Conservation (phyloP, 768 basidiomycete species). For the Mycena kentingensis region DNA sequence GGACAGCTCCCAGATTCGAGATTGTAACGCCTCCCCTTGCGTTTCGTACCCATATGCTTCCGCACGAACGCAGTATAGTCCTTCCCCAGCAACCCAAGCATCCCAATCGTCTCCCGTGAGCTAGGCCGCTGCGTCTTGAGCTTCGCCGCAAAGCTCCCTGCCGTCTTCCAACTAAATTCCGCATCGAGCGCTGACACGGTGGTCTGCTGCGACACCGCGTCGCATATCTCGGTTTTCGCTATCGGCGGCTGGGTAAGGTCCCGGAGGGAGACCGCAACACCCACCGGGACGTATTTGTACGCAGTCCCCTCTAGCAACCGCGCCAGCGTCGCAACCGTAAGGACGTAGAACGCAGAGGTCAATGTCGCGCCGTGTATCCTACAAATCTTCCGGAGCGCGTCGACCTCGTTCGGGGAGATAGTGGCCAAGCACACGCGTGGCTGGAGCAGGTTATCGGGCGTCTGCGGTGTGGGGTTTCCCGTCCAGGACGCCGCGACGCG, state of each 20-base stretch:
- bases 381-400: constrained; percentile 28
- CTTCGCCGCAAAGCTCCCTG: background rate
- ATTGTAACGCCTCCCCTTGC: constrained; percentile 31
- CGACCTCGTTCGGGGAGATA: constrained; percentile 25
- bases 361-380: constrained; percentile 34
- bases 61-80: background rate
- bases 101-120: background rate
- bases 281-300: constrained; percentile 23
- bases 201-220: background rate
- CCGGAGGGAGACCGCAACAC: constrained; percentile 38
- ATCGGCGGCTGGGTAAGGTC: constrained; percentile 14
- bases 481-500: constrained; percentile 38
- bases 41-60: constrained; percentile 1
- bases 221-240: background rate
- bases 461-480: constrained; percentile 23
- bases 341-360: constrained; percentile 33
- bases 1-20: constrained; percentile 41
- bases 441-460: constrained; percentile 19
- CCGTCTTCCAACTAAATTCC: background rate
- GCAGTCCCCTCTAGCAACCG: constrained; percentile 20
- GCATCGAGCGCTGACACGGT: background rate
- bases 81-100: background rate
- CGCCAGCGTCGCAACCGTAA: constrained; percentile 32
- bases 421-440: constrained; percentile 31
- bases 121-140: background rate